phyloP scores from a whole-genome alignment of 2,329 filamentous ascomycete genomes.

The Diaporthe sp. region DNA sequence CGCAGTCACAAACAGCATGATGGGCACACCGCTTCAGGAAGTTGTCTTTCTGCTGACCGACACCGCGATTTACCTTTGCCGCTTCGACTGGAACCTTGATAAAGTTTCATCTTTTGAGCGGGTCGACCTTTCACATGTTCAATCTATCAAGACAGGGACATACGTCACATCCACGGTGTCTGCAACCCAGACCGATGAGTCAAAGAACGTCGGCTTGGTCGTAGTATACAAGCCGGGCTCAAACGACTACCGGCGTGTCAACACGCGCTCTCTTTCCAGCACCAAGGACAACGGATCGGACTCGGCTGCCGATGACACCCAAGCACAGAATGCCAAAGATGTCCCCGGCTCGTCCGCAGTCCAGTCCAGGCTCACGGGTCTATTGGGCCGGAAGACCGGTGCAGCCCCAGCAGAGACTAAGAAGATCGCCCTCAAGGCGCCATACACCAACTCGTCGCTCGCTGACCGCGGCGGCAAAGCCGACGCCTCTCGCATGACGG shows the following conservation, averaged over 20 bases:
- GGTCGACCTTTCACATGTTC: conserved; percentile 81
- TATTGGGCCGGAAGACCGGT: conserved; percentile 56
- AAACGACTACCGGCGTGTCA: conserved; percentile 81
- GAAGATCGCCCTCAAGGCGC: conserved; percentile 69
- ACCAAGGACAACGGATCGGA: conserved; percentile 49
- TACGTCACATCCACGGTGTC: conserved; percentile 94
- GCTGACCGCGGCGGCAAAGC: conserved; percentile 62
- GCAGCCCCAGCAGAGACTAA: conserved; percentile 52
- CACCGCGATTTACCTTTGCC: conserved; percentile 86
- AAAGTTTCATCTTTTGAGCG: conserved; percentile 95
- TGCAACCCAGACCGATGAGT: conserved; percentile 80
- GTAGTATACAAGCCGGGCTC: conserved; percentile 81
- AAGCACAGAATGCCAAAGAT: conserved; percentile 9
- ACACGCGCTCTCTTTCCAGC: conserved; percentile 84
- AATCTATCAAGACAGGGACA: conserved; percentile 81
- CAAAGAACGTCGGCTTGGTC: conserved; percentile 86
- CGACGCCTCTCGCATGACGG: conserved; percentile 60
- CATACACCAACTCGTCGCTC: conserved; percentile 67
- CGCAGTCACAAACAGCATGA: conserved; percentile 76
- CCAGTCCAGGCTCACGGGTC: conserved; percentile 55
- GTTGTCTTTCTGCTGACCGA: conserved; percentile 90
- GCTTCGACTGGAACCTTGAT: conserved; percentile 95
- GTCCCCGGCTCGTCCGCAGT: conserved; percentile 36
- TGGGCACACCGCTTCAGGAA: conserved; percentile 85
- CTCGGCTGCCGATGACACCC: conserved; percentile 23